Conservation (phyloP, 2,329 filamentous ascomycete species). For the Aspergillus luchuensis region DNA sequence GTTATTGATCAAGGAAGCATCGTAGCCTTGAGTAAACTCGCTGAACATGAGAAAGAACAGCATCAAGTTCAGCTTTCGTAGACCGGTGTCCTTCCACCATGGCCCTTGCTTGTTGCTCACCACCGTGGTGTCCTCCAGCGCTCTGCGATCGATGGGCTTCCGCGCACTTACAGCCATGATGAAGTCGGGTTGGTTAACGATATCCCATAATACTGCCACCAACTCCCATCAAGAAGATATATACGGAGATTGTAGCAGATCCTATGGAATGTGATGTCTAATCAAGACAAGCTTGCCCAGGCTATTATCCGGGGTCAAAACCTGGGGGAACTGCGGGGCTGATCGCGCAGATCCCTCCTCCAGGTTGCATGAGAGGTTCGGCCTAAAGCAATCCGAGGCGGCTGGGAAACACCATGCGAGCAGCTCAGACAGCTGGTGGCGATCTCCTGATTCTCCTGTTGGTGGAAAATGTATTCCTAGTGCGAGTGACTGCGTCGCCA, state of each 20-base stretch:
- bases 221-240: background rate
- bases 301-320: background rate
- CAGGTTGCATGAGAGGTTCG: background rate
- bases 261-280: background rate
- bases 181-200: background rate
- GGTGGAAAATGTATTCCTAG: conserved; percentile 3
- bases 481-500: background rate
- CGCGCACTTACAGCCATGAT: background rate
- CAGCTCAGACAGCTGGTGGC: background rate
- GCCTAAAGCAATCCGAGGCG: background rate
- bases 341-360: background rate
- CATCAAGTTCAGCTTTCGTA: conserved; percentile 4
- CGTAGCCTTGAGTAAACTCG: conserved; percentile 3
- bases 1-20: background rate
- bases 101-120: background rate
- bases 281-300: background rate
- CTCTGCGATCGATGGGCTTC: background rate
- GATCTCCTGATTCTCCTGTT: background rate
- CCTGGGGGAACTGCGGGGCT: background rate
- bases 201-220: background rate
- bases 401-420: background rate
- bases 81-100: background rate
- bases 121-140: background rate
- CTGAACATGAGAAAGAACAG: conserved; percentile 2
- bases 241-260: background rate